These are phyloP conservation scores for Penicillium sp. DNA, from an alignment of 2,329 filamentous ascomycete genomes.

Conservation along the genomic window DNA sequence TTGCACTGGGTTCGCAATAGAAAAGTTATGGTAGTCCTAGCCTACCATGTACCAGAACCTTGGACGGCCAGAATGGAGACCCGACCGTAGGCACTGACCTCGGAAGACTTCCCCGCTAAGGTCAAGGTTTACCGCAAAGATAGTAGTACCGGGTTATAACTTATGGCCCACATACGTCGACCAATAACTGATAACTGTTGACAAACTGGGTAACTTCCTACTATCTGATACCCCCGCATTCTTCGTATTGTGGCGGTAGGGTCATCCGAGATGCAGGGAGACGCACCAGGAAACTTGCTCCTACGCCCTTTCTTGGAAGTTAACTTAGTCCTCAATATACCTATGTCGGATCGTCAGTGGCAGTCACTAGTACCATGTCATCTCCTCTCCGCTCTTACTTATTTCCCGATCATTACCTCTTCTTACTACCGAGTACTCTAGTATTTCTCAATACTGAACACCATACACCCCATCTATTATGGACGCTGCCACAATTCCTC, in stretches of 20 bases:
- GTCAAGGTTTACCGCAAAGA: too few relatives aligned
- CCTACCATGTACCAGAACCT: not conserved
- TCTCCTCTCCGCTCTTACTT: not conserved
- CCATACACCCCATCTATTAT: not conserved
- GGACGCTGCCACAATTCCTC: conserved; percentile 2
- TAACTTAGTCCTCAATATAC: conserved; percentile 1
- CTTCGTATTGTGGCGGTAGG: not conserved
- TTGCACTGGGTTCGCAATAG: not conserved
- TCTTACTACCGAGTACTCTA: not conserved
- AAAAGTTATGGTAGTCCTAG: not conserved
- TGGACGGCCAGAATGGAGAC: not conserved
- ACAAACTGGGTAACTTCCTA: too few relatives aligned
- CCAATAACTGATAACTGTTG: too few relatives aligned
- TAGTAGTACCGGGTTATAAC: too few relatives aligned
- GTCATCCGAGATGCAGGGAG: not conserved
- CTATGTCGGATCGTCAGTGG: too few relatives aligned
- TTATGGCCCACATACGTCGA: too few relatives aligned
- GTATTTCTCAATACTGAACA: not conserved
- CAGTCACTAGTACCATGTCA: conserved; percentile 1
- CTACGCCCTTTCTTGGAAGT: conserved; percentile 5
- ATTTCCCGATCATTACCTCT: not conserved
- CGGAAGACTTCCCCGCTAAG: too few relatives aligned
- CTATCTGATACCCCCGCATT: not conserved
- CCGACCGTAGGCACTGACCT: not conserved
- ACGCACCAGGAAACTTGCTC: conserved; percentile 9